Percentiles rank a stretch among this genome's conserved stretches.
Evolutionary conservation across 257 asterid species (phyloP).

Genomic region (Cordia subcordata): DNA sequence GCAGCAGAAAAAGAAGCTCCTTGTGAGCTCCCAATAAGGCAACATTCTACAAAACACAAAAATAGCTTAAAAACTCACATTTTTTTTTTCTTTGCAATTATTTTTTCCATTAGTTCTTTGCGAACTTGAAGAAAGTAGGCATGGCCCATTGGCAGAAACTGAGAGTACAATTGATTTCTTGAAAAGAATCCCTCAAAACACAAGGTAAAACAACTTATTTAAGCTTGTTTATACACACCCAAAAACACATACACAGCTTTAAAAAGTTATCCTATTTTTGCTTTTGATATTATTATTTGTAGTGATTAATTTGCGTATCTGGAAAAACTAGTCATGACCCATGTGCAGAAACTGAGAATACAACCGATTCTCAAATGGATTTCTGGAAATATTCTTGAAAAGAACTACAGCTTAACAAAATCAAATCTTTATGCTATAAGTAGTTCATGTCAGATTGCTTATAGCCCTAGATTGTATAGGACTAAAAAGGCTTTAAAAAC

Average conservation of each 20-base stretch:
- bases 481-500: constrained; percentile 18
- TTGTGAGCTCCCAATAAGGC: too few relatives aligned
- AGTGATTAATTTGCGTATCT: neutral
- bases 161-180: constrained; percentile 1
- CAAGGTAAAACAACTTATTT: neutral
- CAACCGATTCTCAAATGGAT: constrained; percentile 33
- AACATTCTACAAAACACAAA: too few relatives aligned
- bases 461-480: constrained; percentile 31
- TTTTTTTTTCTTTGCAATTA: constrained; percentile 7
- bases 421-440: constrained; percentile 24
- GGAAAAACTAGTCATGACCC: constrained; percentile 32
- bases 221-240: neutral
- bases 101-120: neutral
- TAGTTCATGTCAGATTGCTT: constrained; percentile 26
- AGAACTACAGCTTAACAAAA: constrained; percentile 25
- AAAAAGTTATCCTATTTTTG: neutral
- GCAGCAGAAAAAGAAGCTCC: too few relatives aligned
- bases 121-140: constrained; percentile 4
- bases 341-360: constrained; percentile 31
- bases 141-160: constrained; percentile 45
- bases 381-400: constrained; percentile 18
- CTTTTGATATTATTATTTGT: constrained; percentile 2
- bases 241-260: neutral
- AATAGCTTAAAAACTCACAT: neutral
- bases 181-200: too few relatives aligned